phyloP scores from a whole-genome alignment of 148 eudicot species.

The Pouteria glomerata region DNA sequence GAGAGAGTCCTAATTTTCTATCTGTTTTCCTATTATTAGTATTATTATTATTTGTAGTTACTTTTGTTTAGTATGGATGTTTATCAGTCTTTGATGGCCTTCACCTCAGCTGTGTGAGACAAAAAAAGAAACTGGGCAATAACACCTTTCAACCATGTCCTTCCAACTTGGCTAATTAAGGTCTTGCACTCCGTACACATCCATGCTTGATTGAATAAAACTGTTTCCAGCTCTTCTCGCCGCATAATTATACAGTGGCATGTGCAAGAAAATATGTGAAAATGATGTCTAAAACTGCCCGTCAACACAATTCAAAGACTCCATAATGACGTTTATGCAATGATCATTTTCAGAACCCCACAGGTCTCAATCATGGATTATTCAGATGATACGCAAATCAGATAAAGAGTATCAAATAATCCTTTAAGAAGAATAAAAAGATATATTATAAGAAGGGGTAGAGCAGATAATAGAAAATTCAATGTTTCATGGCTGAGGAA shows the following conservation, averaged over 20 bases:
- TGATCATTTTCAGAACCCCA: not conserved
- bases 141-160: slow-evolving; percentile 7
- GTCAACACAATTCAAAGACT: not conserved
- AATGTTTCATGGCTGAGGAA: not conserved
- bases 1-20: not conserved
- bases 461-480: too few species aligned
- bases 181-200: not conserved
- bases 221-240: slow-evolving; percentile 8
- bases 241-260: slow-evolving; percentile 7
- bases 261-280: slow-evolving; percentile 2
- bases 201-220: not conserved
- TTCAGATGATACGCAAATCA: not conserved
- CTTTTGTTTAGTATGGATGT: slow-evolving; percentile 6
- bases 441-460: not conserved
- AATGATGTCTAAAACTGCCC: not conserved
- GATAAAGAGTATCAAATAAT: not conserved
- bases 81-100: slow-evolving; percentile 6
- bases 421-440: not conserved
- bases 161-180: slow-evolving; percentile 4
- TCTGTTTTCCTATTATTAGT: not conserved
- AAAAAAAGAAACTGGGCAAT: not conserved
- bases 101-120: slow-evolving; percentile 13
- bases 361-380: not conserved
- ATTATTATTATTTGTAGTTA: not conserved
- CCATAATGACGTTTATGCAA: not conserved